Percentiles rank a stretch among this genome's conserved stretches.
phyloP scores from a whole-genome alignment of 73 alveolate genomes.

The Effrenium voratum region DNA sequence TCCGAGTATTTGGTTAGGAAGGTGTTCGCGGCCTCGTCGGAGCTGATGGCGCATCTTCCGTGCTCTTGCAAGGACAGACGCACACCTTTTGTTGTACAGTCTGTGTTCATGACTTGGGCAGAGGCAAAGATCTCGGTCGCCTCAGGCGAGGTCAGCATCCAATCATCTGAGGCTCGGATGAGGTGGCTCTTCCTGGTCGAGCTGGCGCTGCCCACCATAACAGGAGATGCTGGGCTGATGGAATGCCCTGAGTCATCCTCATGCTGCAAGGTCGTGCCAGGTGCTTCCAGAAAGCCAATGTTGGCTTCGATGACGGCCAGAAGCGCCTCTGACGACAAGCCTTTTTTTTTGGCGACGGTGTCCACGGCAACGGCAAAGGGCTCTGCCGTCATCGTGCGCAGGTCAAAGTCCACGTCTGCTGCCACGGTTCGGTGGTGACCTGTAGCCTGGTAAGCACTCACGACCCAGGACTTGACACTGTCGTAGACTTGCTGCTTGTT shows the following conservation, averaged over 20 bases:
- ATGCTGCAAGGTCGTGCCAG: background rate
- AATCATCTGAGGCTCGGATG: background rate
- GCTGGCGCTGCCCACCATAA: background rate
- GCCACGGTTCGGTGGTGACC: background rate
- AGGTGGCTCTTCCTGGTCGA: background rate
- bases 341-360: background rate
- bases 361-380: background rate
- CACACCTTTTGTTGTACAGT: too few species aligned
- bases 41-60: too few species aligned
- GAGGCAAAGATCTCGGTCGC: background rate
- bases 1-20: too few species aligned
- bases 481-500: background rate
- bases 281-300: background rate
- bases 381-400: background rate
- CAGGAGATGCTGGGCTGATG: background rate
- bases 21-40: too few species aligned
- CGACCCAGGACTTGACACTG: background rate
- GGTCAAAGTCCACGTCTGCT: background rate
- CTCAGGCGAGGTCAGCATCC: background rate
- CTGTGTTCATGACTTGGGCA: too few species aligned
- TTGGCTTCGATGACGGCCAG: slow-evolving; percentile 3
- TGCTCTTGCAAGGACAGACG: too few species aligned
- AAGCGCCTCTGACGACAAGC: background rate
- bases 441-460: background rate
- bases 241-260: background rate